phyloP scores from a whole-genome alignment of 306 rosid species.

The Inga laurina region DNA sequence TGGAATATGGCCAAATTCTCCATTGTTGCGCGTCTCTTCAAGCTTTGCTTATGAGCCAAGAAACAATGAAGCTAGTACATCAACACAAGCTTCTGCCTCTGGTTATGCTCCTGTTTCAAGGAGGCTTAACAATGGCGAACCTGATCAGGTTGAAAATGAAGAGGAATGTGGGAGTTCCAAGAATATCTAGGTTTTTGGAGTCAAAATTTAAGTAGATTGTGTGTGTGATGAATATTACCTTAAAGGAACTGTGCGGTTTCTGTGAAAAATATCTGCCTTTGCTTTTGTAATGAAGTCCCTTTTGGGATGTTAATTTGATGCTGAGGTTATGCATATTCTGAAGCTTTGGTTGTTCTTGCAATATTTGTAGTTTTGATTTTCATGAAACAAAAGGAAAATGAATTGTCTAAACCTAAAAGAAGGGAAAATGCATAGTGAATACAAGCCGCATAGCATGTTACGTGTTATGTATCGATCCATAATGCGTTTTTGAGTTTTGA shows the following conservation, averaged over 20 bases:
- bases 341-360: neutral
- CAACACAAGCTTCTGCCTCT: constrained; percentile 28
- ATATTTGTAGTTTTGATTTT: neutral
- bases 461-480: too few species aligned
- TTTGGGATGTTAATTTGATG: neutral
- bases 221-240: constrained; percentile 20
- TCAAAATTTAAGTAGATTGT: constrained; percentile 30
- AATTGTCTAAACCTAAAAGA: too few species aligned
- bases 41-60: constrained; percentile 41
- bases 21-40: constrained; percentile 43
- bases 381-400: too few species aligned
- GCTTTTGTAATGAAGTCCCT: neutral
- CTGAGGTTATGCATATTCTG: neutral
- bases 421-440: too few species aligned
- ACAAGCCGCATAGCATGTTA: too few species aligned
- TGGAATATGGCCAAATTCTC: constrained; percentile 52
- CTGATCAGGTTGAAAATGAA: constrained; percentile 45
- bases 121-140: constrained; percentile 34
- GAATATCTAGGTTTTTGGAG: constrained; percentile 62
- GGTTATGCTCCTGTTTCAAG: constrained; percentile 32
- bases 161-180: constrained; percentile 40
- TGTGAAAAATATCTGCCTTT: neutral
- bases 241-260: neutral
- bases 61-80: constrained; percentile 34
- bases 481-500: too few species aligned